Conservation (phyloP, 2,329 filamentous ascomycete genomes). For the Tothia fuscella region DNA sequence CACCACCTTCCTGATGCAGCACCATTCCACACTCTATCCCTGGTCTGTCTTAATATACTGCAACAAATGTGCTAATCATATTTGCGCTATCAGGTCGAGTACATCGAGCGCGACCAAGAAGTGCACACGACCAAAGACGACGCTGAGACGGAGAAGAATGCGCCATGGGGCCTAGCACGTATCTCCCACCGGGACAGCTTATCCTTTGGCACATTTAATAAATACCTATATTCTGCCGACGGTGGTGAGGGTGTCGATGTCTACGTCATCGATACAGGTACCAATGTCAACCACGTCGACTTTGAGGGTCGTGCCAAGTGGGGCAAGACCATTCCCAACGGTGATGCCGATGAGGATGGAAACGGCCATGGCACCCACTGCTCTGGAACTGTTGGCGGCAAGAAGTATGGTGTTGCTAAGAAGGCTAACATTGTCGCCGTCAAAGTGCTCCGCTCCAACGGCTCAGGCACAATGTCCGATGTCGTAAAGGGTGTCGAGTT, state of each 20-base stretch:
- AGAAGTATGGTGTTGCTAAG: slow-evolving; percentile 99
- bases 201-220: slow-evolving; percentile 90
- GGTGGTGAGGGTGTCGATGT: slow-evolving; percentile 97
- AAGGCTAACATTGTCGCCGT: slow-evolving; percentile 94
- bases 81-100: slow-evolving; percentile 78
- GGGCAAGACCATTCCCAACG: slow-evolving; percentile 88
- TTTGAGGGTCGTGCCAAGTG: slow-evolving; percentile 92
- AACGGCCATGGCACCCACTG: slow-evolving; percentile 99
- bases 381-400: slow-evolving; percentile 93
- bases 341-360: slow-evolving; percentile 80
- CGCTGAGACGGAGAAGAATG: slow-evolving; percentile 67
- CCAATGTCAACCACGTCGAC: slow-evolving; percentile 86
- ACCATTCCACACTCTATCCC: too few species aligned
- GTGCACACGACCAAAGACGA: slow-evolving; percentile 62
- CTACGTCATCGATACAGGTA: slow-evolving; percentile 97
- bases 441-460: slow-evolving; percentile 96
- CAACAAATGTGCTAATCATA: too few species aligned
- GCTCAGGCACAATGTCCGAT: slow-evolving; percentile 96
- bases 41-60: too few species aligned
- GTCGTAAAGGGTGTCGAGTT: slow-evolving; percentile 98
- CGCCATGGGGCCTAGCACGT: slow-evolving; percentile 97
- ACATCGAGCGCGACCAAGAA: slow-evolving; percentile 86
- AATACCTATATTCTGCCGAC: slow-evolving; percentile 84
- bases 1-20: too few species aligned
- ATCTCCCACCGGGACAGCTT: slow-evolving; percentile 87